Evolutionary conservation across 495 filamentous ascomycete genomes (phyloP), one percentile per base, ranked within the genome.

Genomic region (Xylaria nigripes): DNA sequence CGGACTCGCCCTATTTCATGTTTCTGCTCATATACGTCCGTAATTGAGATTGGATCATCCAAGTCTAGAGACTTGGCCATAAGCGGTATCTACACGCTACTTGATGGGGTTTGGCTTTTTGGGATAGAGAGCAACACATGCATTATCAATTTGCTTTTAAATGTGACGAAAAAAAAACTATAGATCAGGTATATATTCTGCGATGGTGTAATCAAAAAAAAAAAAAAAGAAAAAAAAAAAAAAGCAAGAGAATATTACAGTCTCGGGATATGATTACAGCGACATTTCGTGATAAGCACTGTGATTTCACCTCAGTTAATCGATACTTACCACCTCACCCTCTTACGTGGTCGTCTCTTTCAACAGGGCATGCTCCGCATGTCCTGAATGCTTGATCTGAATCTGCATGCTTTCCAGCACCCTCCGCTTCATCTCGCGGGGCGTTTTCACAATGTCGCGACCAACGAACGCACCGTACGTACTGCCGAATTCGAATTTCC

Each of bases 1-100:
- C 89, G 0, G 70, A 84, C 50, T 98, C 93, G 3, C 85, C 87
- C 0, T 97, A 95, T 64, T 97, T 97, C 71, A 95, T 93, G 72
- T 98, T 98, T 75, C 75, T 98, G 63, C 83, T 98, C 22, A n/a
- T n/a, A n/a, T n/a, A n/a, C n/a, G n/a, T n/a, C n/a, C n/a, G n/a
- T n/a, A n/a, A n/a, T n/a, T n/a, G n/a, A n/a, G n/a, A n/a, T n/a
- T n/a, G n/a, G n/a, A n/a, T n/a, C n/a, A n/a, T n/a, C n/a, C n/a
- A n/a, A n/a, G n/a, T n/a, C n/a, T n/a, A n/a, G n/a, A n/a, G n/a
- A n/a, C n/a, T n/a, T n/a, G n/a, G n/a, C n/a, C 25, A 18, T 5
- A 19, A 41, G 34, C 18, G 36, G 18, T 9, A n/a, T 40, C 9
- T 29, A 9, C 27, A 29, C 9, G 27, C 27, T 9, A 9, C 4